Percentiles rank a stretch among this genome's conserved stretches.
These are phyloP conservation scores for Sphagnurus paluster DNA, from an alignment of 1,284 basidiomycete species.

Conservation along the genomic window DNA sequence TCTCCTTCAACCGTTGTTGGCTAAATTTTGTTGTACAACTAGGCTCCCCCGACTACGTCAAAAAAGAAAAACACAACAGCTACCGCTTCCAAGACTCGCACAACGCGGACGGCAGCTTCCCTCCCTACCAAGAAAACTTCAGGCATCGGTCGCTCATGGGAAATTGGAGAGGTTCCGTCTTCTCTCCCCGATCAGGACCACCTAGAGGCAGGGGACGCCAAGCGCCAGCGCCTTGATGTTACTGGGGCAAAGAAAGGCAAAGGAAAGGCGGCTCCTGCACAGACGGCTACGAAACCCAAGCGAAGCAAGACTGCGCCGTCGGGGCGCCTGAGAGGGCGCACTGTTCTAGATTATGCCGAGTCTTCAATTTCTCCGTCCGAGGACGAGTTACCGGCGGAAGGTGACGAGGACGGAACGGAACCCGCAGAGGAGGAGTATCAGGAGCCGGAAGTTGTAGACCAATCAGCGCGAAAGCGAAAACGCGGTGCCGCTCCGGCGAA, in stretches of 20 bases:
- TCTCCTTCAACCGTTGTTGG: not conserved
- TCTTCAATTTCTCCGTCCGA: slow-evolving; percentile 19
- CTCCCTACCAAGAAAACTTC: slow-evolving; percentile 10
- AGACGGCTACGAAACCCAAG: slow-evolving; percentile 13
- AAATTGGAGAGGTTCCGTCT: slow-evolving; percentile 35
- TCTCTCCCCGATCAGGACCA: slow-evolving; percentile 41
- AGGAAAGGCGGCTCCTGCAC: slow-evolving; percentile 7
- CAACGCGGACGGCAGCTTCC: slow-evolving; percentile 9
- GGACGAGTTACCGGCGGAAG: slow-evolving; percentile 24
- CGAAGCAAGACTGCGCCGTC: slow-evolving; percentile 6
- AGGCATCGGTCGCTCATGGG: slow-evolving; percentile 25
- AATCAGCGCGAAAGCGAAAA: slow-evolving; percentile 50
- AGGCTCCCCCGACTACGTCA: too few species aligned
- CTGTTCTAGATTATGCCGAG: slow-evolving; percentile 22
- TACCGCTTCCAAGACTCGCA: slow-evolving; percentile 1
- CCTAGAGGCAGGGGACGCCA: not conserved
- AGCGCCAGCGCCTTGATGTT: not conserved
- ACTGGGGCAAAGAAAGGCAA: slow-evolving; percentile 3
- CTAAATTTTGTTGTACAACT: not conserved
- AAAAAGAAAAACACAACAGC: not conserved
- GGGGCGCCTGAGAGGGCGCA: slow-evolving; percentile 12
- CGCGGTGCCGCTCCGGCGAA: slow-evolving; percentile 28
- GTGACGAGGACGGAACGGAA: slow-evolving; percentile 43
- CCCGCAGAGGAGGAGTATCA: slow-evolving; percentile 41
- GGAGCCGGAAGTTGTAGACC: slow-evolving; percentile 25